Conservation (phyloP, 257 asterid genomes). For the Capsicum chinense region DNA sequence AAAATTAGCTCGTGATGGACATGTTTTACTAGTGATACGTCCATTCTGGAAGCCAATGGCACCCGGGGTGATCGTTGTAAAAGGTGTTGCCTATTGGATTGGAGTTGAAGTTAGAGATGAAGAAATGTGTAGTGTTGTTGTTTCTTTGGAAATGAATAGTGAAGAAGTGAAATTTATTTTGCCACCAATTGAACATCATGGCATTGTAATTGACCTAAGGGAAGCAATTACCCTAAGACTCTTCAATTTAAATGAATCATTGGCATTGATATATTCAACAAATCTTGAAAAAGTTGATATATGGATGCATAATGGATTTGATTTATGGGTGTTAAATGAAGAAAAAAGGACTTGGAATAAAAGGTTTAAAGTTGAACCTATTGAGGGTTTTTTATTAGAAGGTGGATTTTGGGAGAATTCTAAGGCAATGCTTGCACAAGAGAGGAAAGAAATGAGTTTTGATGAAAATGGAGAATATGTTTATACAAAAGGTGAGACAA, state of each 20-base stretch:
- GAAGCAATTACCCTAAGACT: constrained; percentile 22
- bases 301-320: constrained; percentile 27
- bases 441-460: neutral
- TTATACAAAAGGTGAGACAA: constrained; percentile 22
- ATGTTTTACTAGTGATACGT: neutral
- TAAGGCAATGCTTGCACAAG: constrained; percentile 26
- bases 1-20: neutral
- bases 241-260: neutral
- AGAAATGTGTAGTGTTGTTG: constrained; percentile 19
- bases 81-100: constrained; percentile 3
- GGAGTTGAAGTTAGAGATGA: constrained; percentile 27
- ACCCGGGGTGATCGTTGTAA: constrained; percentile 19
- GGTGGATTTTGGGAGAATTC: constrained; percentile 27
- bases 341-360: neutral
- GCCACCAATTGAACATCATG: constrained; percentile 25
- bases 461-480: constrained; percentile 24
- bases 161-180: neutral
- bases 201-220: constrained; percentile 20
- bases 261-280: constrained; percentile 12
- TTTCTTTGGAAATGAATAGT: constrained; percentile 12
- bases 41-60: constrained; percentile 24
- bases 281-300: constrained; percentile 29
- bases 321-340: constrained; percentile 4
- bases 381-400: constrained; percentile 17
- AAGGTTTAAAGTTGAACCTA: constrained; percentile 9